phyloP scores from a whole-genome alignment of 495 filamentous ascomycete species.

The Melanomma pulvis-pyrius region DNA sequence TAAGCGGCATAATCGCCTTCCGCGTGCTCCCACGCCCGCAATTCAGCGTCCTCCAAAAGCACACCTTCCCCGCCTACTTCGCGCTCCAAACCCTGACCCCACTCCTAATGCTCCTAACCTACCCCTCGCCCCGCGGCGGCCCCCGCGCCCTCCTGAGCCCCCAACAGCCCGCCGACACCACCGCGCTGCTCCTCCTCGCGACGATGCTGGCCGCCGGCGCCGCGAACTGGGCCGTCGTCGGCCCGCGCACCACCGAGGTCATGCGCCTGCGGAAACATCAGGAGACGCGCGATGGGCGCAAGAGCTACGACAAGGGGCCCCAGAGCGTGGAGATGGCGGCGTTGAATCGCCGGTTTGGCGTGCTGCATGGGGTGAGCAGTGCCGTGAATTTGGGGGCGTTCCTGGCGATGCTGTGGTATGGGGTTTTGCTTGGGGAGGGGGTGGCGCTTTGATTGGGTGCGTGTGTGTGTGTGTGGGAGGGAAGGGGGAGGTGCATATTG shows the following conservation, averaged over 20 bases:
- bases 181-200: constrained; percentile 47
- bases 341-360: constrained; percentile 78
- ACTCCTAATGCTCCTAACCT: constrained; percentile 75
- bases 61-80: constrained; percentile 87
- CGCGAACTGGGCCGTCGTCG: constrained; percentile 67
- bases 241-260: constrained; percentile 69
- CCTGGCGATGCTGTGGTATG: constrained; percentile 71
- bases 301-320: constrained; percentile 70
- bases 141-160: constrained; percentile 17
- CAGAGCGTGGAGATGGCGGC: constrained; percentile 79
- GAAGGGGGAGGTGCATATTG: too few species aligned
- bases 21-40: constrained; percentile 72
- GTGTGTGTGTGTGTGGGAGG: background rate
- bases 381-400: constrained; percentile 73
- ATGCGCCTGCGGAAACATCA: constrained; percentile 77
- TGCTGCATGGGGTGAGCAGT: constrained; percentile 76
- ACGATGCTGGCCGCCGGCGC: constrained; percentile 65
- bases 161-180: background rate
- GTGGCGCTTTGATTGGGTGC: constrained; percentile 4
- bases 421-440: constrained; percentile 56
- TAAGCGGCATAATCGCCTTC: constrained; percentile 75
- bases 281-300: constrained; percentile 82
- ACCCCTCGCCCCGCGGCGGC: constrained; percentile 54
- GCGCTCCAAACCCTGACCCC: constrained; percentile 75
- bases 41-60: constrained; percentile 76